Base-by-base conservation (phyloP, 176 grass and related monocot species). In the Carex kokanica region DNA sequence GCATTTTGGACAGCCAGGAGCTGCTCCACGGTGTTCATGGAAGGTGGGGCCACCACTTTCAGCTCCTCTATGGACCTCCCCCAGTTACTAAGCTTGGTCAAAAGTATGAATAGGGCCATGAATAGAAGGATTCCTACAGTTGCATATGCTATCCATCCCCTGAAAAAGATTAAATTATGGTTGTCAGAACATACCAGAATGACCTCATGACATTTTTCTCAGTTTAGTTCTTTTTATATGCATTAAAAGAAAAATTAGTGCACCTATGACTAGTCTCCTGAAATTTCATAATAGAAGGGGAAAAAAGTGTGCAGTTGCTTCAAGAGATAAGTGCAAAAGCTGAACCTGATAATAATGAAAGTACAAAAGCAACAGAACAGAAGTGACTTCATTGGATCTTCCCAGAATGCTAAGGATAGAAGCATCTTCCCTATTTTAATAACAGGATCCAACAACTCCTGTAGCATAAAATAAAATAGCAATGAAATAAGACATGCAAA, bases 21-120 rank as follows among this genome's bases (percentile, higher is more conserved):
- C 89, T 98, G 95, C 81, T 98, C 95, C 95, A 98, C 87, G 32
- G 90, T 95, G 86, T 90, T 98, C 92, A 95, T 88, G 78, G 91
- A 70, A 66, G 91, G 89, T 86, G 95, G 95, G 72, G 89, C 90
- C 80, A 79, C 83, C 67, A 98, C 95, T 83, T 95, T 98, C 67
- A 98, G 21, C 79, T 88, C 89, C 78, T 77, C 65, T 79, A 98
- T 88, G 71, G 86, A 86, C 63, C 84, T 89, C 84, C 90, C 95
- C 85, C 91, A 87, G 84, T 85, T 95, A 80, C 86, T 86, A 82
- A 94, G 87, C 91, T 89, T 88, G 52, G 95, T 98, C 54, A 98
- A 84, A 74, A 94, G 81, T 90, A 98, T 98, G 81, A 98, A 94
- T 7, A 74, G 41, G 60, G 92, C 95, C 53, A 89, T 86, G 88